phyloP scores from a whole-genome alignment of 257 asterid genomes.

The Verbascum thapsus region DNA sequence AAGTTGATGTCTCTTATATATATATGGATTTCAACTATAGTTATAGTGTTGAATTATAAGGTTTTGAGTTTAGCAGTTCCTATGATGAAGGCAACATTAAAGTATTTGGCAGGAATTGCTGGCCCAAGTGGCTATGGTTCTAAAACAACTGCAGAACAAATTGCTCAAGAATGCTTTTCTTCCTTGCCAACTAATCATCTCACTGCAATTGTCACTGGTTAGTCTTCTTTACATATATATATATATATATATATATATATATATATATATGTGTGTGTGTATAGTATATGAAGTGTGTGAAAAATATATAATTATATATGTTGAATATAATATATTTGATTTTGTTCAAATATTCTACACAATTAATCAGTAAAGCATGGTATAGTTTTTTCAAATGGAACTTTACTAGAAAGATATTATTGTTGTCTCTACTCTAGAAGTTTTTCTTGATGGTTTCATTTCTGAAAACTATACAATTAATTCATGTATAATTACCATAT shows the following conservation, averaged over 20 bases:
- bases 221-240: conserved; percentile 9
- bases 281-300: no score
- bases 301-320: no score
- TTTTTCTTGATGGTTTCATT: no score
- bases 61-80: conserved; percentile 35
- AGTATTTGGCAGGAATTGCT: conserved; percentile 76
- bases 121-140: conserved; percentile 92
- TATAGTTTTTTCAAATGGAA: conserved; percentile 19
- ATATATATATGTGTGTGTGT: no score
- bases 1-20: conserved; percentile 51
- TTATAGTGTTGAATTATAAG: conserved; percentile 46
- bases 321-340: no score
- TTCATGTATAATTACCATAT: no score
- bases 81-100: conserved; percentile 65
- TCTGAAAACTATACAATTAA: no score
- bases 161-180: conserved; percentile 44
- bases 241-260: no score
- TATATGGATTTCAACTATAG: conserved; percentile 45
- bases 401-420: conserved; percentile 41
- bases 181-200: conserved; percentile 35
- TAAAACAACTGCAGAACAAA: conserved; percentile 67
- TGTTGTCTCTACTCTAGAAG: no score
- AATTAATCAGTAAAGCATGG: conserved; percentile 22
- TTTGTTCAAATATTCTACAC: conserved; percentile 17
- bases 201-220: conserved; percentile 92